phyloP scores from a whole-genome alignment of 495 filamentous ascomycete species.

The Talaromyces liani region DNA sequence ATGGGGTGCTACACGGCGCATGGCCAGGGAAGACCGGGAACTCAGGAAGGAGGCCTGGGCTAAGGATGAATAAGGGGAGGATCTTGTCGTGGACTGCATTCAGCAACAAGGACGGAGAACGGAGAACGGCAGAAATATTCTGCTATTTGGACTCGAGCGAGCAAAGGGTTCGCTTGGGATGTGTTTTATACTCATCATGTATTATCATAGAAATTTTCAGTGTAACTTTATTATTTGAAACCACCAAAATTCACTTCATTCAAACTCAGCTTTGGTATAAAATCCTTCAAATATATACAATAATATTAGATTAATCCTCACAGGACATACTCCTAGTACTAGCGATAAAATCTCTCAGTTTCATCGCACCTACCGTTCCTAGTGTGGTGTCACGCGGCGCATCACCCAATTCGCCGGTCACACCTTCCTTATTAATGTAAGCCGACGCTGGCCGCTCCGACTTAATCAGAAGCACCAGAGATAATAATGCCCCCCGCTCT shows the following conservation, averaged over 20 bases:
- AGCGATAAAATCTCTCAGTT: neutral
- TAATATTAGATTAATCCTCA: neutral
- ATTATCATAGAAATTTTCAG: constrained; percentile 2
- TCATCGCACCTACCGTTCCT: neutral
- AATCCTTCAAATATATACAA: too few species aligned
- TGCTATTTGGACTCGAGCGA: neutral
- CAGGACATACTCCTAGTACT: neutral
- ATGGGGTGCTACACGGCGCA: constrained; percentile 65
- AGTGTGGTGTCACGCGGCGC: neutral
- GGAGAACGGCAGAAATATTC: neutral
- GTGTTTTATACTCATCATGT: constrained; percentile 4
- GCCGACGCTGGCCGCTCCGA: constrained; percentile 2
- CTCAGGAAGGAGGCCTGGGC: constrained; percentile 57
- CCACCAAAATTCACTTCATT: neutral
- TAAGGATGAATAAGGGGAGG: constrained; percentile 30
- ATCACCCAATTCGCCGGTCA: neutral
- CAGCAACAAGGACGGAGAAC: too few species aligned
- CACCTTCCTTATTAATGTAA: neutral
- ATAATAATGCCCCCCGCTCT: constrained; percentile 7
- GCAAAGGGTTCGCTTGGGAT: neutral
- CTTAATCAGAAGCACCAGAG: neutral
- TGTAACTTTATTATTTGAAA: constrained; percentile 7
- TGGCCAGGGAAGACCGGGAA: constrained; percentile 66
- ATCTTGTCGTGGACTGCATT: too few species aligned
- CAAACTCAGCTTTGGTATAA: too few species aligned